Evolutionary conservation across 768 basidiomycete species (phyloP).

Genomic region (Fibroporia radiculosa): DNA sequence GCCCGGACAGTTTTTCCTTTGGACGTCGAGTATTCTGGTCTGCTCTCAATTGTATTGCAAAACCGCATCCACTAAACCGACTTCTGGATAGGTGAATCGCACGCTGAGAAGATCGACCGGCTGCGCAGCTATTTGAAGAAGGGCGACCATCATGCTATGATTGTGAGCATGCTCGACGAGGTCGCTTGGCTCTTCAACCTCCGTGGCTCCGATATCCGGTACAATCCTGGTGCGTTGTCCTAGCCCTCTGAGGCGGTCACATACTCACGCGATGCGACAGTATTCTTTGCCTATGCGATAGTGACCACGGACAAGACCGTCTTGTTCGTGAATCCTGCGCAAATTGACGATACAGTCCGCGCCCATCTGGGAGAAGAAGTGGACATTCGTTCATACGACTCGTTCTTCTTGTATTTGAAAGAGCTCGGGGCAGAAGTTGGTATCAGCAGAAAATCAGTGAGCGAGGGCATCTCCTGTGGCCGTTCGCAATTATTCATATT

Average conservation of each 20-base stretch:
- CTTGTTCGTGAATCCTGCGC: conserved; percentile 59
- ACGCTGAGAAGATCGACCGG: conserved; percentile 56
- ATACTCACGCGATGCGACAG: conserved; percentile 27
- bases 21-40: conserved; percentile 69
- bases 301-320: conserved; percentile 48
- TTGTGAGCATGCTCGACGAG: conserved; percentile 89
- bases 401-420: conserved; percentile 58
- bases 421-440: conserved; percentile 32
- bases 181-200: conserved; percentile 93
- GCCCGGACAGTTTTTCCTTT: conserved; percentile 60
- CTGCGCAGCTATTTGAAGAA: conserved; percentile 59
- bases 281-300: conserved; percentile 90
- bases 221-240: conserved; percentile 52
- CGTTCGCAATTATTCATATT: neutral
- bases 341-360: conserved; percentile 41
- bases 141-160: conserved; percentile 60
- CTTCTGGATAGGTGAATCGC: conserved; percentile 41
- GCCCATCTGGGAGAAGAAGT: conserved; percentile 50
- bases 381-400: conserved; percentile 61
- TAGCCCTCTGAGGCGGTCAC: neutral
- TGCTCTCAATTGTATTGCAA: conserved; percentile 4
- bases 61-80: neutral
- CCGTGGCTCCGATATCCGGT: conserved; percentile 86
- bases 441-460: conserved; percentile 24
- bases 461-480: conserved; percentile 3